Percentiles rank a stretch among this genome's conserved stretches.
phyloP scores from a whole-genome alignment of 2,329 filamentous ascomycete genomes.

The Hymenoscyphus scutula region DNA sequence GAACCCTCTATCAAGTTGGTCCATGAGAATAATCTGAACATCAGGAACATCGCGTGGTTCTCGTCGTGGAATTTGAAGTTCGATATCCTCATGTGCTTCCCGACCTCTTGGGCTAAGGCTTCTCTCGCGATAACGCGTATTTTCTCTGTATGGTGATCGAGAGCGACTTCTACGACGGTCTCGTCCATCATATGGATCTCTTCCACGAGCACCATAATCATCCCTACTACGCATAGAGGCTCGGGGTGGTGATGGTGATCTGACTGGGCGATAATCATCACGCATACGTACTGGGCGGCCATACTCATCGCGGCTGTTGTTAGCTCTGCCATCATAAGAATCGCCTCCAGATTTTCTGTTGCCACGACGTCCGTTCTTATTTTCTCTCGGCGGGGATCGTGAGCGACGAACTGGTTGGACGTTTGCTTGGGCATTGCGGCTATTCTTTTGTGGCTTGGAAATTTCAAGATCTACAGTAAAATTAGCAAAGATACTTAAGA shows the following conservation, averaged over 20 bases:
- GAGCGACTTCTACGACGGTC: slow-evolving; percentile 61
- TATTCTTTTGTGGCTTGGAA: slow-evolving; percentile 82
- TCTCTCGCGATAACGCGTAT: slow-evolving; percentile 60
- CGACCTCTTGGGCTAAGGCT: slow-evolving; percentile 66
- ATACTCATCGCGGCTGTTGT: slow-evolving; percentile 34
- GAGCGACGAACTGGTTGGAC: slow-evolving; percentile 46
- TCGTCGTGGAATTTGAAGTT: slow-evolving; percentile 70
- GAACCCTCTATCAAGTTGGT: slow-evolving; percentile 76
- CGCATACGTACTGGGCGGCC: slow-evolving; percentile 50
- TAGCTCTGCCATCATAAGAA: slow-evolving; percentile 42
- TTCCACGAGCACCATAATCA: slow-evolving; percentile 48
- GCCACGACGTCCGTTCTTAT: slow-evolving; percentile 39
- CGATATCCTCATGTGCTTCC: slow-evolving; percentile 55
- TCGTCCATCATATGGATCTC: slow-evolving; percentile 36
- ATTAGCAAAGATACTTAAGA: slow-evolving; percentile 30
- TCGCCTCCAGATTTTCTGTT: slow-evolving; percentile 38
- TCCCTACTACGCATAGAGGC: slow-evolving; percentile 60
- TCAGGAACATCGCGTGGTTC: slow-evolving; percentile 78
- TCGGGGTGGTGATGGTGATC: slow-evolving; percentile 57
- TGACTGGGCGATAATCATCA: slow-evolving; percentile 64
- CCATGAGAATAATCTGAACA: slow-evolving; percentile 80
- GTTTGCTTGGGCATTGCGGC: slow-evolving; percentile 49
- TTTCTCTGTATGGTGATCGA: slow-evolving; percentile 58
- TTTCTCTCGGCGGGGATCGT: slow-evolving; percentile 56
- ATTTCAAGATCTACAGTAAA: slow-evolving; percentile 73